A percentile compares a stretch with the other conserved stretches of the same genome.
Evolutionary conservation across 2,329 filamentous ascomycete genomes (phyloP).

Genomic region (Davidsoniella australis): DNA sequence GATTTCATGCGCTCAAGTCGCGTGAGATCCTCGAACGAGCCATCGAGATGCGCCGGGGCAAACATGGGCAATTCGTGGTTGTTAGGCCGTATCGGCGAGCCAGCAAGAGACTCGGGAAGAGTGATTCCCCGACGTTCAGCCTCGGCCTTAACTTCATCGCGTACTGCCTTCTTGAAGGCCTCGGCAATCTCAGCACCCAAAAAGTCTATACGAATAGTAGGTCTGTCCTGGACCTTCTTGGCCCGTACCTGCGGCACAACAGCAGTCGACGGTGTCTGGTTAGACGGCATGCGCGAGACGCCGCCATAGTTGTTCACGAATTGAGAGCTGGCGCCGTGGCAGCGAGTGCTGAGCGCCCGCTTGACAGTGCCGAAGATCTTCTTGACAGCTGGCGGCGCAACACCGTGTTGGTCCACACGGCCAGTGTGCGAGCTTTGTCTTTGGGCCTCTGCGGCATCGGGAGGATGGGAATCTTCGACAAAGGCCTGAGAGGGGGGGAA

Average conservation of each 20-base stretch:
- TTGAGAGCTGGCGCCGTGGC: conserved; percentile 12
- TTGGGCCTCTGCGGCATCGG: conserved; percentile 26
- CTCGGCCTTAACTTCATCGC: conserved; percentile 36
- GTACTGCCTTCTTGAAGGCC: conserved; percentile 61
- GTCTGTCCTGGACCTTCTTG: conserved; percentile 26
- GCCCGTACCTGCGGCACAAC: conserved; percentile 38
- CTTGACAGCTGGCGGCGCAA: conserved; percentile 49
- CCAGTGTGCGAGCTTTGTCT: conserved; percentile 16
- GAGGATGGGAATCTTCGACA: conserved; percentile 47
- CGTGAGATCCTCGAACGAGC: conserved; percentile 28
- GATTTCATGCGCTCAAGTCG: conserved; percentile 13
- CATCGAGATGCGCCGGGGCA: conserved; percentile 20
- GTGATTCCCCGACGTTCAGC: background rate
- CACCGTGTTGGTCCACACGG: background rate
- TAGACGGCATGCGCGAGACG: conserved; percentile 36
- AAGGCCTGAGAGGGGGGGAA: conserved; percentile 70
- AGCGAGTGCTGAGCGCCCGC: conserved; percentile 53
- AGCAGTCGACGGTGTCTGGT: conserved; percentile 41
- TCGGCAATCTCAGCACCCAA: conserved; percentile 64
- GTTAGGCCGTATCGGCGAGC: background rate
- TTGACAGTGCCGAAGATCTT: conserved; percentile 76
- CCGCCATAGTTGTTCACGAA: conserved; percentile 28
- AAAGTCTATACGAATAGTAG: conserved; percentile 57
- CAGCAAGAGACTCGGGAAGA: background rate
- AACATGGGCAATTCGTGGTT: background rate